Base-by-base conservation (phyloP, 2,329 filamentous ascomycete genomes). In the Colletotrichum shisoi region DNA sequence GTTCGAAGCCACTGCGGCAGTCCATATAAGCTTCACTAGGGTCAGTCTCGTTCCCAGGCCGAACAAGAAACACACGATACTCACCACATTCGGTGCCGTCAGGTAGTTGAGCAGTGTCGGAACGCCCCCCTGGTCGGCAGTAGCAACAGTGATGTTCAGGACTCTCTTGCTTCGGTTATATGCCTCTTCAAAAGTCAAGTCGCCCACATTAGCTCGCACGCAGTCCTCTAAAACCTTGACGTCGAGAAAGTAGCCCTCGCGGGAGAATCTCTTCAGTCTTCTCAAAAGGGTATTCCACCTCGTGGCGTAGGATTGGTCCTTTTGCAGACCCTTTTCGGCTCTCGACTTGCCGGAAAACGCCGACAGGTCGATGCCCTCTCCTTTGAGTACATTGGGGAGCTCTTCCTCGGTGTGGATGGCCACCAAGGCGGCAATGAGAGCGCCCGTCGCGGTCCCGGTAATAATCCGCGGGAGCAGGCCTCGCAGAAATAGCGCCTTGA, bases 131-230 rank as follows among this genome's bases (percentile, higher is more conserved):
- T 89, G 87, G 6, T 87, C 88, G 24, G 88, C 88, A 1, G 91
- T 92, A 0, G 91, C 91, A 24, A 97, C 89, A 0, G 93, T 97
- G 70, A 98, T 97, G 75, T 97, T 97, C 71, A 98, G 81, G 3
- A 96, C 89, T 57, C 93, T 84, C 74, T 95, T 95, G 45, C 93
- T 97, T 69, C 88, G 87, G 58, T 89, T 86, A 74, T 94, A 97
- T 0, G 94, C 94, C 79, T 97, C 94, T 77, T 96, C 92, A 74
- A 98, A 98, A 0, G 94, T 97, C 69, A 96, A 76, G 73, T 97
- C 91, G 11, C 93, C 94, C 15, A 97, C 89, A 71, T 97, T 96
- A 15, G 89, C 88, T 64, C 90, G 86, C 15, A 97, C 90, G 71
- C 92, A 94, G 66, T 94, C 87, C 74, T 96, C 93, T 52, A 98